These are phyloP conservation scores for Lablab purpureus DNA, from an alignment of 306 rosid species.

Conservation along the genomic window DNA sequence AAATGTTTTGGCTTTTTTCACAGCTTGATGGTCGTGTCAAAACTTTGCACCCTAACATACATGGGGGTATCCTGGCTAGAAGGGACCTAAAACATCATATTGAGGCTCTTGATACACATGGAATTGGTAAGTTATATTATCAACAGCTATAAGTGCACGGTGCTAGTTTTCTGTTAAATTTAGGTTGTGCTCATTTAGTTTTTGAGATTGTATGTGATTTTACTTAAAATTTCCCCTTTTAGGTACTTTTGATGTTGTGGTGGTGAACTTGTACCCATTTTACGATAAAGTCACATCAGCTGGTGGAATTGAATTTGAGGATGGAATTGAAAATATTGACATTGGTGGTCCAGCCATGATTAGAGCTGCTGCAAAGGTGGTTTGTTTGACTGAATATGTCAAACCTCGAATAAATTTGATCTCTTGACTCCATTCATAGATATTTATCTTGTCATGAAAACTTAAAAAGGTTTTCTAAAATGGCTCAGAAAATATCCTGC, in stretches of 20 bases:
- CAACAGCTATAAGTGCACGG: not conserved
- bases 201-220: constrained; percentile 19
- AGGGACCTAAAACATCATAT: constrained; percentile 89
- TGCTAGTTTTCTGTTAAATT: not conserved
- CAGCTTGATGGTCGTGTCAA: constrained; percentile 98
- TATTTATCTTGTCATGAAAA: not conserved
- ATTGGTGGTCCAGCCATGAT: constrained; percentile 99
- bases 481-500: constrained; percentile 26
- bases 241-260: constrained; percentile 95
- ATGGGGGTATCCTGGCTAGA: constrained; percentile 97
- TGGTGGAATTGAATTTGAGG: constrained; percentile 76
- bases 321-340: constrained; percentile 96
- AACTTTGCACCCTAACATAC: constrained; percentile 89
- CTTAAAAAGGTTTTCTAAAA: not conserved
- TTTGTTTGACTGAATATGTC: constrained; percentile 29
- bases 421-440: not conserved
- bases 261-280: constrained; percentile 95
- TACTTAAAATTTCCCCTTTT: constrained; percentile 38
- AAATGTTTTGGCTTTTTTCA: constrained; percentile 41
- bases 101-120: constrained; percentile 81
- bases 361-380: constrained; percentile 97
- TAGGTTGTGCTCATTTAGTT: constrained; percentile 18
- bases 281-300: constrained; percentile 83
- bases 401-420: constrained; percentile 22
- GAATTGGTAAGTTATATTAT: constrained; percentile 70